Conservation (phyloP, 1,139 yeast genomes). For the Candida tetrigidarum region DNA sequence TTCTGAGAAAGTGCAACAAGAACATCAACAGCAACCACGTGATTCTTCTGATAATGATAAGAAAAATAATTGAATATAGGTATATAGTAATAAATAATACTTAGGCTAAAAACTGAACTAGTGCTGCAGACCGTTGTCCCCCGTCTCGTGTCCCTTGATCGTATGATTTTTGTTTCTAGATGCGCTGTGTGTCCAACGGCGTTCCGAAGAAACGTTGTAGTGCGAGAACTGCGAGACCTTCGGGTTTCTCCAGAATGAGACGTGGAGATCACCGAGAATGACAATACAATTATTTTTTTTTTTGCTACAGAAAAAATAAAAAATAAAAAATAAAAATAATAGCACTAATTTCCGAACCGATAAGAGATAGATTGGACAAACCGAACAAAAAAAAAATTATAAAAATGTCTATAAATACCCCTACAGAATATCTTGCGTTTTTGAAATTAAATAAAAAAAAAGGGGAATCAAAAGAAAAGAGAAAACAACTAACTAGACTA, state of each 20-base stretch:
- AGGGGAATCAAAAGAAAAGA: background rate
- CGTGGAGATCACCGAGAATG: conserved; percentile 2
- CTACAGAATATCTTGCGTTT: too few species aligned
- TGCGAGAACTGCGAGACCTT: too few species aligned
- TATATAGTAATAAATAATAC: background rate
- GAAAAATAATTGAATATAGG: conserved; percentile 12
- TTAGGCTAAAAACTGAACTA: background rate
- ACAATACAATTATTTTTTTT: too few species aligned
- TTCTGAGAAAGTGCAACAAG: conserved; percentile 18
- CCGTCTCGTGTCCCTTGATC: too few species aligned
- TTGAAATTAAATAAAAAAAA: too few species aligned
- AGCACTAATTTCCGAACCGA: background rate
- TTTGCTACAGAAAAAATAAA: too few species aligned
- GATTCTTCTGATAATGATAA: conserved; percentile 15
- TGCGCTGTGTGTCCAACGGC: too few species aligned
- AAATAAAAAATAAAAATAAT: too few species aligned
- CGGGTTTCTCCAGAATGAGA: conserved; percentile 3
- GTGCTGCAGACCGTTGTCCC: background rate
- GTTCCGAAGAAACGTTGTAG: too few species aligned
- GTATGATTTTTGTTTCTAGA: too few species aligned
- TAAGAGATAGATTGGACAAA: conserved; percentile 2
- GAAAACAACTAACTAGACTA: conserved; percentile 2
- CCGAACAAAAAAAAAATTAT: too few species aligned
- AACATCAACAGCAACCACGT: too few species aligned
- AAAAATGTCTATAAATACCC: background rate